Percentiles rank a stretch among this genome's conserved stretches.
phyloP scores from a whole-genome alignment of 805 yeast species.

The Pichia gijzeniarum region DNA sequence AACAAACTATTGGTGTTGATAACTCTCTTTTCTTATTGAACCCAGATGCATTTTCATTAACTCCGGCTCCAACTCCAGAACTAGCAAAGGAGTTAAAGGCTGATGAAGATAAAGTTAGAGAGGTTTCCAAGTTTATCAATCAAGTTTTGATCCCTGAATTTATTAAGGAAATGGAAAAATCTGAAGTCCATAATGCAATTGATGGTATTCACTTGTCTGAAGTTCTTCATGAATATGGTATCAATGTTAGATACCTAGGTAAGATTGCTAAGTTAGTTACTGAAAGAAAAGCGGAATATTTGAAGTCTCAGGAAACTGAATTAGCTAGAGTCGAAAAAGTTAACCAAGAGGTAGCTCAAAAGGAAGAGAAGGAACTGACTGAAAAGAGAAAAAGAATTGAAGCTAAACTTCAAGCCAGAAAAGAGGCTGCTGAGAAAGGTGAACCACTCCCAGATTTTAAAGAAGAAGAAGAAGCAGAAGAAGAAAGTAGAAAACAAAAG shows the following conservation, averaged over 20 bases:
- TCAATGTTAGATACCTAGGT: slow-evolving; percentile 86
- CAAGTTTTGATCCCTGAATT: slow-evolving; percentile 56
- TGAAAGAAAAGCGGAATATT: slow-evolving; percentile 20
- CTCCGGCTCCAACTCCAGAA: slow-evolving; percentile 34
- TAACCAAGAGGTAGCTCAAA: slow-evolving; percentile 24
- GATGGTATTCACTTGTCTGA: slow-evolving; percentile 74
- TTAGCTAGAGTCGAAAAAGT: slow-evolving; percentile 29
- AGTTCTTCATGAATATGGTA: slow-evolving; percentile 71
- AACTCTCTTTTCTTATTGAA: slow-evolving; percentile 55
- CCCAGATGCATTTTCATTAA: slow-evolving; percentile 65
- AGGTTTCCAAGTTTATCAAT: slow-evolving; percentile 58
- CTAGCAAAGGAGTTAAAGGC: slow-evolving; percentile 31
- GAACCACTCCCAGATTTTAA: slow-evolving; percentile 19
- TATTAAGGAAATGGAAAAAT: slow-evolving; percentile 47
- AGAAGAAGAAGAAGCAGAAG: slow-evolving; percentile 26
- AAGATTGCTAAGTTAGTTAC: slow-evolving; percentile 35
- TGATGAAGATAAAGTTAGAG: slow-evolving; percentile 64
- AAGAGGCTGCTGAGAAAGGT: slow-evolving; percentile 16
- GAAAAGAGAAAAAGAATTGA: slow-evolving; percentile 30
- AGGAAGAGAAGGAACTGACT: slow-evolving; percentile 22
- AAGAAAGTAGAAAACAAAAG: slow-evolving; percentile 23
- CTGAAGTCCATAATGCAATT: slow-evolving; percentile 53
- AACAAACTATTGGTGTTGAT: slow-evolving; percentile 48
- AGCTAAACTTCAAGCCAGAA: slow-evolving; percentile 19
- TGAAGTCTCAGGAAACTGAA: slow-evolving; percentile 17